Base-by-base conservation (phyloP, 352 stramenopile genomes). In the Phytophthora cactorum region DNA sequence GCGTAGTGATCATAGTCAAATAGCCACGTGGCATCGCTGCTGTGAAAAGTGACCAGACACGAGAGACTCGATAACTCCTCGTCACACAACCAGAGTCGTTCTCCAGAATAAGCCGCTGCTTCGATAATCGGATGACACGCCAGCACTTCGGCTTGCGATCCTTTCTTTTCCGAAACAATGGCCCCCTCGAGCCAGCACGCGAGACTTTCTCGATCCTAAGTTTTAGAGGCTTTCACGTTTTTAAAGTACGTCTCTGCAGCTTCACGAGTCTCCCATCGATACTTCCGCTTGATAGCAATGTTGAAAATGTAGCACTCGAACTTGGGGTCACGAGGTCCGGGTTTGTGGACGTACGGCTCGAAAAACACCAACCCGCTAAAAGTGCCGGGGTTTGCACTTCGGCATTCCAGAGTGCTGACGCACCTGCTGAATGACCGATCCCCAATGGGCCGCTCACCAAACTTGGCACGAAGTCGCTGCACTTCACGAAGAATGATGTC, bases 311-410 rank as follows among this genome's bases (percentile, higher is more conserved):
- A 56, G 9, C 32, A 22, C 14, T 63, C 9, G 56, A 39, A 31
- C 34, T 51, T 50, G 4, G 32, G 31, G n/a, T 56, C 46, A 32
- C 45, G 56, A 38, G 11, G n/a, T 10, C 45, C 32, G 4, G 45
- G 31, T 17, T 63, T 34, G 15, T 63, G 45, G 17, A 50, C 44
- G 9, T 62, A 52, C 38, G 74, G 74, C 29, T 82, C 74, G 36
- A 79, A 82, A 6, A 79, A 45, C 14, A 77, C 54, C 8, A 82
- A 50, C 3, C 63, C 68, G 14, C 68, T 47, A 45, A 82, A 82
- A 11, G 15, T 60, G 17, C 45, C 45, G 6, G 45, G 45, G 45
- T 43, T 43, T n/a, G 36, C 12, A 43, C 36, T n/a, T 43, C 36
- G 5, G 12, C 12, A 12, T 43, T 43, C 36, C 36, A 43, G 12